Conservation (phyloP, 2,329 filamentous ascomycete genomes). For the Trichoderma sp. region DNA sequence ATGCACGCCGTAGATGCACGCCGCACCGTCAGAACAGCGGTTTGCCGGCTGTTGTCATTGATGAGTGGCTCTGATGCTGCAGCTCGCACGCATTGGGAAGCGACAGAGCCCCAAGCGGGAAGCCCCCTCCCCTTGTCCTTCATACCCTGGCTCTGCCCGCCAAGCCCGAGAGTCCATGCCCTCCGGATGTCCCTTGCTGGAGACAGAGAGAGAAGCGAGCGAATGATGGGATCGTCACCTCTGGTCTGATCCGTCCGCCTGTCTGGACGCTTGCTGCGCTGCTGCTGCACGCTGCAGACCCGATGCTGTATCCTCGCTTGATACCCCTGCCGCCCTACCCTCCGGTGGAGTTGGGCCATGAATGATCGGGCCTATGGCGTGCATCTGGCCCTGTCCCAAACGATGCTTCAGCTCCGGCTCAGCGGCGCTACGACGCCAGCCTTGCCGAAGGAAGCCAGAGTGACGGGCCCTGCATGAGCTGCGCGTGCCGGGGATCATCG, state of each 20-base stretch:
- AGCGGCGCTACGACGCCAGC: conserved; percentile 28
- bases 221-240: no score
- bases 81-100: neutral
- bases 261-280: neutral
- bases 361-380: conserved; percentile 27
- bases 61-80: neutral
- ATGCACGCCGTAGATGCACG: conserved; percentile 7
- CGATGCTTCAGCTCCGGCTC: conserved; percentile 28
- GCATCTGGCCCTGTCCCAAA: conserved; percentile 15
- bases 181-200: no score
- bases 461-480: conserved; percentile 28
- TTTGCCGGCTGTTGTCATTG: neutral
- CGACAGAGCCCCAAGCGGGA: no score
- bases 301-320: conserved; percentile 14
- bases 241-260: no score
- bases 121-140: no score
- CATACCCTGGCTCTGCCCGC: no score
- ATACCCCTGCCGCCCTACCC: conserved; percentile 1
- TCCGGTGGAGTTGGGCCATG: neutral
- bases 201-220: no score
- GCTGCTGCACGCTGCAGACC: neutral
- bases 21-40: neutral
- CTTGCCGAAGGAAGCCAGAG: conserved; percentile 28
- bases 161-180: no score
- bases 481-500: conserved; percentile 23